Conservation (phyloP, 306 rosid species). For the Vigna reflexopilosa region DNA sequence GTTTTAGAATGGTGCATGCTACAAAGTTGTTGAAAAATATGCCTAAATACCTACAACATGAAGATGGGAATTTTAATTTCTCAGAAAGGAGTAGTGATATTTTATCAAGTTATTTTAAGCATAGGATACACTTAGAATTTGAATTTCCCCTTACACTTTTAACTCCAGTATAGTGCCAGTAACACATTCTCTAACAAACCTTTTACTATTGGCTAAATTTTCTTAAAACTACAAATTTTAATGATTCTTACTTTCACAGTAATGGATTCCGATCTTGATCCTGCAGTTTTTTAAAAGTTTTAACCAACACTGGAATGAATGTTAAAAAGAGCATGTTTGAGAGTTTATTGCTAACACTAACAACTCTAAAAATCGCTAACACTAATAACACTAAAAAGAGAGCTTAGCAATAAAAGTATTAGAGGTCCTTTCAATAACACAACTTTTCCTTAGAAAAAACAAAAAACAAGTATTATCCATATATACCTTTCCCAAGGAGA, state of each 20-base stretch:
- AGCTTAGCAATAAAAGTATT: neutral
- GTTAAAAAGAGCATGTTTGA: too few species aligned
- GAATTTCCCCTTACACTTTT: neutral
- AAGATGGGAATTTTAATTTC: neutral
- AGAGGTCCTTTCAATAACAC: neutral
- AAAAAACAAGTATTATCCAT: constrained; percentile 4
- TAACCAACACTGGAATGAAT: too few species aligned
- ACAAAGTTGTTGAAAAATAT: constrained; percentile 5
- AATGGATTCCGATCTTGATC: too few species aligned
- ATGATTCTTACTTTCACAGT: too few species aligned
- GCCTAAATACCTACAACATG: neutral
- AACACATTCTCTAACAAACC: too few species aligned
- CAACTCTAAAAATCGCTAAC: neutral
- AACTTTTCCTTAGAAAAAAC: neutral
- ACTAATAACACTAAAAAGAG: neutral
- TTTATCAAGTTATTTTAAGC: neutral
- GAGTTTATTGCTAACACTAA: too few species aligned
- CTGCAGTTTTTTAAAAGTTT: too few species aligned
- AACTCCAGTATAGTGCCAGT: too few species aligned
- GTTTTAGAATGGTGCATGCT: constrained; percentile 9
- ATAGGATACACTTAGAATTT: neutral
- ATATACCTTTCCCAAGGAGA: constrained; percentile 91
- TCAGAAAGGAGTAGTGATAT: neutral
- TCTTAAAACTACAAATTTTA: too few species aligned
- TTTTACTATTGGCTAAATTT: too few species aligned